phyloP scores from a whole-genome alignment of 352 stramenopile species.

The Saprolegnia parasitica region DNA sequence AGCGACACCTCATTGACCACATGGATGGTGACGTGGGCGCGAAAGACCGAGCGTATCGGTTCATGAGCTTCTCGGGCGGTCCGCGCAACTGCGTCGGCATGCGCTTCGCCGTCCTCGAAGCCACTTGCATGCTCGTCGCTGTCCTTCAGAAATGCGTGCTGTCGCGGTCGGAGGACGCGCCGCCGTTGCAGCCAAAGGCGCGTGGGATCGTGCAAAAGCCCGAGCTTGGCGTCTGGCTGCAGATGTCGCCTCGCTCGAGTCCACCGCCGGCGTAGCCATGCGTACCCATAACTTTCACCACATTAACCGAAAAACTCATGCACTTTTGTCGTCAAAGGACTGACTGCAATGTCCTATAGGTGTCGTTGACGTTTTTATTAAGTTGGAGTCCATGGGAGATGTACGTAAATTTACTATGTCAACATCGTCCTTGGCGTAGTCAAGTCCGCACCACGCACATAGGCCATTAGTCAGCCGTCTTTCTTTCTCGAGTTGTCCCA shows the following conservation, averaged over 20 bases:
- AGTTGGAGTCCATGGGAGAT: no score
- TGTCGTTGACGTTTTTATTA: no score
- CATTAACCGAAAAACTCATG: no score
- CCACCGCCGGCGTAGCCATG: no score
- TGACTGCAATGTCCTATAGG: no score
- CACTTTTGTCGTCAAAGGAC: no score
- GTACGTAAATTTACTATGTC: no score
- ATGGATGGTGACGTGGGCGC: not conserved
- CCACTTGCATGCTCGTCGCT: conserved; percentile 34
- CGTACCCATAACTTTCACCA: no score
- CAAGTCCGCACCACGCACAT: no score
- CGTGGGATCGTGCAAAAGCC: conserved; percentile 8
- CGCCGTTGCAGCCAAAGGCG: not conserved
- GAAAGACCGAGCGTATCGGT: conserved; percentile 51
- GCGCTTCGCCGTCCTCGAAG: conserved; percentile 63
- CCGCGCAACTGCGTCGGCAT: conserved; percentile 62
- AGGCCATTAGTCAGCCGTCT: no score
- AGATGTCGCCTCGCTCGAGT: not conserved
- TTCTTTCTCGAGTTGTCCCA: no score
- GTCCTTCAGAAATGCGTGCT: not conserved
- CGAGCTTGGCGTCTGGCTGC: conserved; percentile 19
- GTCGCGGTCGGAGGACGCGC: not conserved
- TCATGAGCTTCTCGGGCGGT: conserved; percentile 63
- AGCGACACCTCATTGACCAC: conserved; percentile 45
- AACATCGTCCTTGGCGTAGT: no score